Percentiles rank a stretch among this genome's conserved stretches.
Evolutionary conservation across 192 early-diverging fungal genomes (phyloP).

Genomic region (Ambispora gerdemannii): DNA sequence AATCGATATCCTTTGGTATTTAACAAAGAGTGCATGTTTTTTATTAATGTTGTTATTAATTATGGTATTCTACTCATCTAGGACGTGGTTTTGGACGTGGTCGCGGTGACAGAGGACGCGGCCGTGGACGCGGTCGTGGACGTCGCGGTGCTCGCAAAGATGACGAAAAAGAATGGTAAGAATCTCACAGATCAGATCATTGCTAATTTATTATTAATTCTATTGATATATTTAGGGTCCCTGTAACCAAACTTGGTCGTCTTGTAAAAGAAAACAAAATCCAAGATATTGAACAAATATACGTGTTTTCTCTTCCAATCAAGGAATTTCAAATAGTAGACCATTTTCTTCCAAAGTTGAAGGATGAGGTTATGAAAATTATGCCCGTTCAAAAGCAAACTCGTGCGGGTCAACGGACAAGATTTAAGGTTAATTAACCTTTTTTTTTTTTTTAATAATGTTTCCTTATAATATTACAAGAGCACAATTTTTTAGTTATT

Average conservation of each 20-base stretch:
- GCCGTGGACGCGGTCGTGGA: slow-evolving; percentile 66
- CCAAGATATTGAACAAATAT: slow-evolving; percentile 96
- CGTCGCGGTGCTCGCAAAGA: slow-evolving; percentile 72
- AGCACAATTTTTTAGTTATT: neutral
- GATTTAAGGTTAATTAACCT: slow-evolving; percentile 75
- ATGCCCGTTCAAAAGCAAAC: slow-evolving; percentile 99
- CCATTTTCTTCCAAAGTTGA: slow-evolving; percentile 86
- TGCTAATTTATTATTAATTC: neutral
- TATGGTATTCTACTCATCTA: slow-evolving; percentile 26
- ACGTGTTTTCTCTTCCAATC: slow-evolving; percentile 96
- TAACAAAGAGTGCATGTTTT: neutral
- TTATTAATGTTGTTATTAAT: neutral
- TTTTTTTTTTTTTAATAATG: neutral
- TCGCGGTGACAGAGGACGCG: slow-evolving; percentile 70
- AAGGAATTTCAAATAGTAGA: slow-evolving; percentile 99
- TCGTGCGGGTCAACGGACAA: slow-evolving; percentile 98
- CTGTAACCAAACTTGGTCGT: slow-evolving; percentile 98
- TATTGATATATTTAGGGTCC: slow-evolving; percentile 52
- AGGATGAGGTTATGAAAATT: slow-evolving; percentile 99
- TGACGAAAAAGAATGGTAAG: slow-evolving; percentile 73
- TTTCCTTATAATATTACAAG: neutral
- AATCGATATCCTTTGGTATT: neutral
- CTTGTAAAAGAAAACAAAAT: slow-evolving; percentile 98
- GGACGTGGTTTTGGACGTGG: slow-evolving; percentile 82
- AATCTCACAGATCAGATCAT: neutral